phyloP scores from a whole-genome alignment of 495 filamentous ascomycete species.

The Trypethelium eluteriae region DNA sequence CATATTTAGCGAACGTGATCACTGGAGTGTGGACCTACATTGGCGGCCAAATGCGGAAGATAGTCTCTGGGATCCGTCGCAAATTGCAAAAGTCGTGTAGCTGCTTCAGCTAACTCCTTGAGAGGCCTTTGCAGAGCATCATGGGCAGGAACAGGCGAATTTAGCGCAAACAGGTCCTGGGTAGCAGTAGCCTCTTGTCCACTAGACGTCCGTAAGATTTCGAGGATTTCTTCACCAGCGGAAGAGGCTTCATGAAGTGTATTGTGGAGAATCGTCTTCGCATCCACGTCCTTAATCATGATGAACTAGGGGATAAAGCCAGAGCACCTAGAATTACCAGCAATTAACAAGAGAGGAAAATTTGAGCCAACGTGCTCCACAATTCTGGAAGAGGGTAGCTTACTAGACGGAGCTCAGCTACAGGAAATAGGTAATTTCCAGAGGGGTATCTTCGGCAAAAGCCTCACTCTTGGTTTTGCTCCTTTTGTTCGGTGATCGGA shows the following conservation, averaged over 20 bases:
- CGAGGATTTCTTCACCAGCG: background rate
- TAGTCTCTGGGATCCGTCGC: slow-evolving; percentile 9
- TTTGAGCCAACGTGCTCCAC: too few relatives aligned
- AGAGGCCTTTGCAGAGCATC: background rate
- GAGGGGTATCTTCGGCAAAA: too few relatives aligned
- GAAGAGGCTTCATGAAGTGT: background rate
- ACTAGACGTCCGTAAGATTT: background rate
- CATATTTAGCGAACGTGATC: background rate
- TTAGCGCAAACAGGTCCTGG: background rate
- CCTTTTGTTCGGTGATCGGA: too few relatives aligned
- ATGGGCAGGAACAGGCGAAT: background rate
- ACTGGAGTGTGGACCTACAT: background rate
- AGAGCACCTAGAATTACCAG: too few relatives aligned
- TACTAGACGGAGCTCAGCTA: too few relatives aligned
- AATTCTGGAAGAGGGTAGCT: too few relatives aligned
- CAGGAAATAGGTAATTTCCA: too few relatives aligned
- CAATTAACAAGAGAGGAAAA: too few relatives aligned
- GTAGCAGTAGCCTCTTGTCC: background rate
- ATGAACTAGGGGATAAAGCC: background rate
- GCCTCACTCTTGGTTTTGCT: too few relatives aligned
- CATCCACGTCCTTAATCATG: background rate
- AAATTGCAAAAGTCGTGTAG: slow-evolving; percentile 10
- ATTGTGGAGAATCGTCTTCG: background rate
- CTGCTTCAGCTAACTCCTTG: slow-evolving; percentile 5
- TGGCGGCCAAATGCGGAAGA: slow-evolving; percentile 8